A percentile compares a stretch with the other conserved stretches of the same genome.
Conservation (phyloP, 1,139 yeast species). For the Pneumocystis canis region DNA sequence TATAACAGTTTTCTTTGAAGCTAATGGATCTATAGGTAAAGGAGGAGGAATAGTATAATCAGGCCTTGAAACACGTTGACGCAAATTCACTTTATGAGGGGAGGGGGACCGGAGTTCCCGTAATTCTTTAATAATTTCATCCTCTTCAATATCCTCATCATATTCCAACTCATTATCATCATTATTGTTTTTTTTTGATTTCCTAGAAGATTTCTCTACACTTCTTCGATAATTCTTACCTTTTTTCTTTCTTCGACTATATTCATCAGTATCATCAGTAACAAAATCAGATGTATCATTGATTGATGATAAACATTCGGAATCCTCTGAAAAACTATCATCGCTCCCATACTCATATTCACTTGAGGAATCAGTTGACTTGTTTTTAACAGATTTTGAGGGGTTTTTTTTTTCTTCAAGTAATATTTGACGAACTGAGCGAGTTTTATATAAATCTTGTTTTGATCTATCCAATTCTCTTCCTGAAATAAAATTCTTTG, state of each 20-base stretch:
- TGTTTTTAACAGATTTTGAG: background rate
- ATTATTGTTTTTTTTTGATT: background rate
- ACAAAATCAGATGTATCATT: background rate
- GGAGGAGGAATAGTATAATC: constrained; percentile 12
- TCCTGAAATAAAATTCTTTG: background rate
- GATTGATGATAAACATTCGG: background rate
- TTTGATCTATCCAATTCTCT: background rate
- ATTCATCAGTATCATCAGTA: background rate
- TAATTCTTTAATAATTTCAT: background rate
- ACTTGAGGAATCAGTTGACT: background rate
- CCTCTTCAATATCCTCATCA: background rate
- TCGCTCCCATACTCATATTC: background rate
- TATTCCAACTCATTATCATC: background rate
- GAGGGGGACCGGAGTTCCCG: background rate
- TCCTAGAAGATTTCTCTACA: background rate
- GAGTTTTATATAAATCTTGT: background rate
- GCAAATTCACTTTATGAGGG: background rate
- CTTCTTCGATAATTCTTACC: background rate
- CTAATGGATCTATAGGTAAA: background rate
- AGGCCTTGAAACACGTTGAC: constrained; percentile 8
- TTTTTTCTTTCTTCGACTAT: background rate
- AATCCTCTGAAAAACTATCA: background rate
- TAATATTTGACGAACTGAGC: background rate
- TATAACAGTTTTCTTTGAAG: background rate
- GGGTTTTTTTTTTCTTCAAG: background rate